Base-by-base conservation (phyloP, 768 basidiomycete species). In the Calvatia gigantea region DNA sequence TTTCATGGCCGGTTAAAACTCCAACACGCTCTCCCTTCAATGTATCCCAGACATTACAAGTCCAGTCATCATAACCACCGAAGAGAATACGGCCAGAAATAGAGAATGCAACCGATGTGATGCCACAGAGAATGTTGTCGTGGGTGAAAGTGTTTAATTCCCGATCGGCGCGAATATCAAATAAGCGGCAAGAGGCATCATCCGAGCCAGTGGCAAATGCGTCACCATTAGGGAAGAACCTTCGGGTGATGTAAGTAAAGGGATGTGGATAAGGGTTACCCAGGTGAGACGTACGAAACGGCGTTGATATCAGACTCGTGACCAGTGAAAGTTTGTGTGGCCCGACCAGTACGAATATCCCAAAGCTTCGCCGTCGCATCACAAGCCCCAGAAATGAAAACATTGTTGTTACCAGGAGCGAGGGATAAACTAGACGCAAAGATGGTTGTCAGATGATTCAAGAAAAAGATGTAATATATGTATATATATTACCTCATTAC, bases 251-350 rank as follows among this genome's bases (percentile, higher is more conserved):
- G n/a, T 29, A 60, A 37, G 61, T 62, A 59, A 37, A 38, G 54
- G 51, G 54, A 49, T 39, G 19, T 46, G 31, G 52, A 28, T 54
- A 21, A 54, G 51, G 59, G 57, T 47, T 53, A 17, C 51, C 49
- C 49, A 43, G 3, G 56, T 52, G 48, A 51, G 41, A 83, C 94
- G 65, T 67, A 98, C 96, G 91, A 88, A 46, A 99, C 97, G 54
- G 97, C 96, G 73, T 99, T 99, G 74, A 99, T 98, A 69, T 99
- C 96, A 29, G 93, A 94, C 70, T 98, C 96, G 65, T 99, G 96
- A 25, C 96, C 96, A 54, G 93, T 94, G 68, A 99, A 99, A 5
- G 96, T 98, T 74, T 99, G 96, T 1, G 94, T 95, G 32, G 97
- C 94, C 62, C 95, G 93, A 55, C 97, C 97, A 60, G 87, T 95